phyloP scores from a whole-genome alignment of 2,329 filamentous ascomycete species.

The Penicillium sp. region DNA sequence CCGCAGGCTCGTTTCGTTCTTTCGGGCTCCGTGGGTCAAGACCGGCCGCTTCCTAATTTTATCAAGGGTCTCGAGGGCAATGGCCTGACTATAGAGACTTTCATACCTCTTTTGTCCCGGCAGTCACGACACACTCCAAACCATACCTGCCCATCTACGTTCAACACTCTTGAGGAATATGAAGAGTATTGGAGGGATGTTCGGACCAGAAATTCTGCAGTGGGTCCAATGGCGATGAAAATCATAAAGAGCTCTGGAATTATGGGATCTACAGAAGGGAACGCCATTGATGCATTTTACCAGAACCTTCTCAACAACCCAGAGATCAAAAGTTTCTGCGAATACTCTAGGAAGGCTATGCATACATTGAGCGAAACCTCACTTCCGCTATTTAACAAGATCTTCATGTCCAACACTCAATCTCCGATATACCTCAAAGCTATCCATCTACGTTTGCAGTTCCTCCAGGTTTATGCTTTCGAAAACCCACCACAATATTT shows the following conservation, averaged over 20 bases:
- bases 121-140: background rate
- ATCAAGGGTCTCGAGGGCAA: background rate
- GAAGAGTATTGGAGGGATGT: background rate
- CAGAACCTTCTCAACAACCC: background rate
- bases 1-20: background rate
- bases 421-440: background rate
- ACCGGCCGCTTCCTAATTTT: background rate
- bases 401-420: background rate
- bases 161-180: background rate
- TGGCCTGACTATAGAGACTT: background rate
- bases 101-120: background rate
- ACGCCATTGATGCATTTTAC: background rate
- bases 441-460: background rate
- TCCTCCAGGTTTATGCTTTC: background rate
- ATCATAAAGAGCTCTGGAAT: background rate
- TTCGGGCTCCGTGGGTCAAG: background rate
- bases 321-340: background rate
- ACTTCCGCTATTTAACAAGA: background rate
- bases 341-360: background rate
- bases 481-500: background rate
- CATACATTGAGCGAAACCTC: background rate
- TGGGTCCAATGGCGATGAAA: background rate
- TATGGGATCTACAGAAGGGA: background rate
- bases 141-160: background rate
- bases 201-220: background rate